Conservation (phyloP, 768 basidiomycete genomes). For the Leccinellum rugosiceps region DNA sequence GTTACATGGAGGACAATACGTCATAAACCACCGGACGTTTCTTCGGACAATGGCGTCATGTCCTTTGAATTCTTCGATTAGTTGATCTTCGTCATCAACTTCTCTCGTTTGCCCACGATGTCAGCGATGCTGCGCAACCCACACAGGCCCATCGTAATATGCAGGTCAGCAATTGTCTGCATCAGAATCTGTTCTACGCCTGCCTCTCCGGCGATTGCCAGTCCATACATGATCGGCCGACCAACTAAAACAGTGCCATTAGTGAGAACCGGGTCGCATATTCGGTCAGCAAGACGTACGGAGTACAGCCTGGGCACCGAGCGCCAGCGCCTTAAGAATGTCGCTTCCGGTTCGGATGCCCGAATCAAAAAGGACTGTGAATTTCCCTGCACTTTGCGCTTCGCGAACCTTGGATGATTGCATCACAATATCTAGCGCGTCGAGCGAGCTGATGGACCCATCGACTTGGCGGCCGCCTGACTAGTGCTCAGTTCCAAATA, state of each 20-base stretch:
- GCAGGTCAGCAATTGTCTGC: constrained; percentile 40
- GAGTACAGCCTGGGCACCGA: constrained; percentile 54
- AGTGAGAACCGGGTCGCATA: background rate
- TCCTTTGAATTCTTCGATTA: background rate
- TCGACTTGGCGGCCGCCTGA: constrained; percentile 74
- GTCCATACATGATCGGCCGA: constrained; percentile 45
- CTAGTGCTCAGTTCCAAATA: background rate
- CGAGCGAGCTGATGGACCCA: constrained; percentile 71
- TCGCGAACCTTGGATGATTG: constrained; percentile 54
- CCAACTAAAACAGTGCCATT: constrained; percentile 26
- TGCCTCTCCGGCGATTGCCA: constrained; percentile 44
- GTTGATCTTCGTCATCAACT: constrained; percentile 30
- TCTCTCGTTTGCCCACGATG: constrained; percentile 35
- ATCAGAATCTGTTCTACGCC: constrained; percentile 50
- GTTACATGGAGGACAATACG: background rate
- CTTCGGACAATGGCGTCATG: background rate
- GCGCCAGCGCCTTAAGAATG: constrained; percentile 51
- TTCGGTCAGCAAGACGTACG: constrained; percentile 23
- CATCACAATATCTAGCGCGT: constrained; percentile 66
- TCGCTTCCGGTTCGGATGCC: constrained; percentile 56
- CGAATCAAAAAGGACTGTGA: constrained; percentile 69
- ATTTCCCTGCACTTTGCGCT: constrained; percentile 55
- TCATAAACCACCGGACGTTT: background rate
- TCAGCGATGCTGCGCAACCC: constrained; percentile 38
- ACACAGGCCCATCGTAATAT: constrained; percentile 42